These are phyloP conservation scores for Protea cynaroides DNA, from an alignment of 164 flowering plant genomes.

Conservation along the genomic window DNA sequence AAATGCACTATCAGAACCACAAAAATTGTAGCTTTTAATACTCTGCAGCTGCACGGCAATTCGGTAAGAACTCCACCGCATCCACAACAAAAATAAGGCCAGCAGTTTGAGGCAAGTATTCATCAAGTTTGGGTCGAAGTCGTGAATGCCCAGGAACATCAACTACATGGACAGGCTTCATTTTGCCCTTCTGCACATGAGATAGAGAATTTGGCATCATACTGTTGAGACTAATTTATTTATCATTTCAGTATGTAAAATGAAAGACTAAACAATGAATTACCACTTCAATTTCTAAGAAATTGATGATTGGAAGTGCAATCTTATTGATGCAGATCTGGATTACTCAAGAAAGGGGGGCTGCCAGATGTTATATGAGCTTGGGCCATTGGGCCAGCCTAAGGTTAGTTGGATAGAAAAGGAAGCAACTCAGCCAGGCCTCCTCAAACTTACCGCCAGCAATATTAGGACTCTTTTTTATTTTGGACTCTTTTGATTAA, in stretches of 20 bases:
- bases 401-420: too few species aligned
- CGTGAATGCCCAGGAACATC: constrained; percentile 98
- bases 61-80: constrained; percentile 83
- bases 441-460: too few species aligned
- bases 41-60: constrained; percentile 87
- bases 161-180: constrained; percentile 68
- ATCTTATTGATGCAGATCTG: too few species aligned
- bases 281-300: background rate
- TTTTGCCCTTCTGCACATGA: constrained; percentile 33
- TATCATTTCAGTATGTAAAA: background rate
- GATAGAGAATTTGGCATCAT: background rate
- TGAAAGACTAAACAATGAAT: background rate
- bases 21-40: constrained; percentile 18
- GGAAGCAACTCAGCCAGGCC: too few species aligned
- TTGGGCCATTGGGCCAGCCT: too few species aligned
- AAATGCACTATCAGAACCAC: background rate
- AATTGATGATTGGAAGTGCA: background rate
- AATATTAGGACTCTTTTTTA: too few species aligned
- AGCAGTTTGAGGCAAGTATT: constrained; percentile 76
- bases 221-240: background rate
- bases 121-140: constrained; percentile 85
- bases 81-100: constrained; percentile 87
- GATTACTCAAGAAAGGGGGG: too few species aligned
- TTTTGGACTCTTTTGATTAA: too few species aligned
- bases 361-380: too few species aligned